Base-by-base conservation (phyloP, 768 basidiomycete genomes). In the Tylopilus intermedius region DNA sequence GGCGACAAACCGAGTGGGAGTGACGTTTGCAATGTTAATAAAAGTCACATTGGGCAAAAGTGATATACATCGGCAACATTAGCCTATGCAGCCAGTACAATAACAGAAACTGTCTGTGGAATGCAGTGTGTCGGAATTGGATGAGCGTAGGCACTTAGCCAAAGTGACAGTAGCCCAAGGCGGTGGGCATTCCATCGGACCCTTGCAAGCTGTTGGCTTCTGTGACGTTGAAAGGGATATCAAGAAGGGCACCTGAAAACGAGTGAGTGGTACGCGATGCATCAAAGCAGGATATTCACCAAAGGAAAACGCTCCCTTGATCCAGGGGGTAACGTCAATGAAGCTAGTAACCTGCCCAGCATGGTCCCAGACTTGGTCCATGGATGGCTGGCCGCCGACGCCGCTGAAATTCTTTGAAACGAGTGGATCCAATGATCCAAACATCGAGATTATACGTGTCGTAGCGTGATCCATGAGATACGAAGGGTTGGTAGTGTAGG, bases 401-500 rank as follows among this genome's bases (percentile, higher is more conserved):
- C 73, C 74, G 56, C 64, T 67, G 66, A 80, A 90, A 72, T 84
- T 74, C 80, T 88, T 58, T 10, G 21, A 50, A 27, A 38, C 44
- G 18, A 29, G n/a, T 35, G 18, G 18, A 18, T 18, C 18, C 18
- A 18, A 18, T 18, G 18, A 18, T 18, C 18, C 18, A 18, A 18
- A 18, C 18, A 18, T 59, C 14, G 56, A 51, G 54, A 62, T 88
- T 70, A 61, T 78, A 77, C 1, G 68, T 58, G 8, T 61, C 59
- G 29, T 29, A 45, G 85, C 65, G 67, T 83, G 84, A 13, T 50
- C n/a, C 49, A 80, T 77, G 63, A 92, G 72, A 9, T 70, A 65
- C 0, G 72, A 37, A 8, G 76, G 54, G 14, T 70, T 53, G 13
- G 72, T 79, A 47, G 79, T 82, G 65, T 96, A 95, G 66, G 72